Conservation (phyloP, 1,139 yeast genomes). For the Yamadazyma diddensiae region DNA sequence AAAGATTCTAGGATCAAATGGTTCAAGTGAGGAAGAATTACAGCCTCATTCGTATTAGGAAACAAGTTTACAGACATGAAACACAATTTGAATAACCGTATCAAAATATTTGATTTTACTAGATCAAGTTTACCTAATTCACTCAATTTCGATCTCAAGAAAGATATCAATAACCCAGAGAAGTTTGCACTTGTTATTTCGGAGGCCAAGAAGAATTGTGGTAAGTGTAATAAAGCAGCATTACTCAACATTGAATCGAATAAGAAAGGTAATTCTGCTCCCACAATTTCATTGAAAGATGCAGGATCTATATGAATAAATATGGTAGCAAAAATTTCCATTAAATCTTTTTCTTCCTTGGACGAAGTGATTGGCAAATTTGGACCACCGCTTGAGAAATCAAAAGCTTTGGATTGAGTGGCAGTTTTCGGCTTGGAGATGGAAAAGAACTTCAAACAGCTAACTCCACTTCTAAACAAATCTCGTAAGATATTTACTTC, state of each 20-base stretch:
- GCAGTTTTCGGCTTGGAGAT: conserved; percentile 48
- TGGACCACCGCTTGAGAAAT: conserved; percentile 67
- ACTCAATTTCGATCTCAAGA: conserved; percentile 68
- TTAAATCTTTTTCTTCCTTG: conserved; percentile 89
- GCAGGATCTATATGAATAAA: conserved; percentile 95
- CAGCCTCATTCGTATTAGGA: conserved; percentile 84
- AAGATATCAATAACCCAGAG: conserved; percentile 79
- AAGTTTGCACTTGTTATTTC: conserved; percentile 92
- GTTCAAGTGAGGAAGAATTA: conserved; percentile 82
- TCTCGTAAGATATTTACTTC: conserved; percentile 76
- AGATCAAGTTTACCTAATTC: conserved; percentile 81
- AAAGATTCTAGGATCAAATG: conserved; percentile 78
- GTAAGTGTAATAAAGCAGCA: conserved; percentile 84
- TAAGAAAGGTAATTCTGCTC: conserved; percentile 72
- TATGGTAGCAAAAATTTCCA: conserved; percentile 94
- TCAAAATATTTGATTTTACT: conserved; percentile 75
- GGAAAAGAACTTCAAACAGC: conserved; percentile 75
- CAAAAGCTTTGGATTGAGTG: conserved; percentile 53
- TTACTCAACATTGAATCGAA: conserved; percentile 80
- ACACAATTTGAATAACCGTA: conserved; percentile 83
- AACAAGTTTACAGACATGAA: conserved; percentile 94
- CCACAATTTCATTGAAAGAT: conserved; percentile 89
- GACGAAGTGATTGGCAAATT: conserved; percentile 82
- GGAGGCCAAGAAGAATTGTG: conserved; percentile 91
- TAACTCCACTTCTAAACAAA: conserved; percentile 79